phyloP scores from a whole-genome alignment of 306 rosid species.

The Acmispon strigosus region DNA sequence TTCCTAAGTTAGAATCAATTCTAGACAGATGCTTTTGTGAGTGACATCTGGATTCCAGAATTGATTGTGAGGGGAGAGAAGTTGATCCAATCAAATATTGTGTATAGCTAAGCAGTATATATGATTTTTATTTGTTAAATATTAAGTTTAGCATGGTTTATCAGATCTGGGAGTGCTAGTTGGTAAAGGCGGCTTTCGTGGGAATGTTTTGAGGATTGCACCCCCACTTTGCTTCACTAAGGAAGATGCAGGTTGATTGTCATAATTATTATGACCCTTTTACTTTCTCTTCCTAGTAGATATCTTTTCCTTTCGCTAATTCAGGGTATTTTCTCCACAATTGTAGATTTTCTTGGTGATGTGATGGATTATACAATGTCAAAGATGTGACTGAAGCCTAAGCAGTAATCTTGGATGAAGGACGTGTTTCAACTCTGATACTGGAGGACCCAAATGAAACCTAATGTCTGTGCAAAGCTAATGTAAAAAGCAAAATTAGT shows the following conservation, averaged over 20 bases:
- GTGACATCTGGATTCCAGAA: too few relatives aligned
- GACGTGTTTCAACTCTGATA: not conserved
- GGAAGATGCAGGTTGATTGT: conserved; percentile 44
- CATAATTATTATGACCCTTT: not conserved
- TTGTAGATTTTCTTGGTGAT: conserved; percentile 41
- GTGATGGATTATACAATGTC: conserved; percentile 47
- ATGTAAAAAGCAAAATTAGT: not conserved
- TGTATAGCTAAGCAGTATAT: not conserved
- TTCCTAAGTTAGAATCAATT: not conserved
- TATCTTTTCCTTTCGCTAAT: not conserved
- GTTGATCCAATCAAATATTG: not conserved
- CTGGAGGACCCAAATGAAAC: too few relatives aligned
- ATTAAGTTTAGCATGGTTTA: not conserved
- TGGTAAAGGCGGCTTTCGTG: conserved; percentile 44
- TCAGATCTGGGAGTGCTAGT: conserved; percentile 45
- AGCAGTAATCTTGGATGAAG: not conserved
- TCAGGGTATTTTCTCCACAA: not conserved
- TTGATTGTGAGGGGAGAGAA: too few relatives aligned
- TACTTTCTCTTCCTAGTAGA: not conserved
- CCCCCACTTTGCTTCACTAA: conserved; percentile 47
- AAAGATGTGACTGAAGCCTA: conserved; percentile 20
- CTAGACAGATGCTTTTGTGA: too few relatives aligned
- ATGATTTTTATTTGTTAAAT: not conserved
- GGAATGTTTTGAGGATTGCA: conserved; percentile 41
- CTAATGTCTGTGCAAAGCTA: not conserved